Conservation (phyloP, 2,329 filamentous ascomycete genomes). For the Leptosphaerulina australis region DNA sequence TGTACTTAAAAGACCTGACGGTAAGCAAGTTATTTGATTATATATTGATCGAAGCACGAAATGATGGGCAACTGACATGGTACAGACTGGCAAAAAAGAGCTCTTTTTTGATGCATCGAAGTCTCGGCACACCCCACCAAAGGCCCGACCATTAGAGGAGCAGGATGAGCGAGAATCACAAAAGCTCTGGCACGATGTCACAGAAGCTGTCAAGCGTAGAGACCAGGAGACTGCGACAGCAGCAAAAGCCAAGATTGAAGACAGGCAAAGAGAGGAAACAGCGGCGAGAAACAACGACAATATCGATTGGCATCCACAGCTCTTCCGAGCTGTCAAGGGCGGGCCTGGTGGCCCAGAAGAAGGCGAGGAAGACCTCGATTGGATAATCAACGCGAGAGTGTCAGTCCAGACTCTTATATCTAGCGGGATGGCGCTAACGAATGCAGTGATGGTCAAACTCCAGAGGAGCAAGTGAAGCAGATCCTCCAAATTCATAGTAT, state of each 20-base stretch:
- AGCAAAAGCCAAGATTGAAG: slow-evolving; percentile 96
- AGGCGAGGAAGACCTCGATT: slow-evolving; percentile 88
- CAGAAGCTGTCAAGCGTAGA: slow-evolving; percentile 77
- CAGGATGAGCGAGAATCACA: slow-evolving; percentile 92
- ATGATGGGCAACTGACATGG: slow-evolving; percentile 6
- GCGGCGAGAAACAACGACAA: slow-evolving; percentile 77
- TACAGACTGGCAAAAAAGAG: slow-evolving; percentile 85
- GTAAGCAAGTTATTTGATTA: slow-evolving; percentile 55
- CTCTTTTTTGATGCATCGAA: slow-evolving; percentile 85
- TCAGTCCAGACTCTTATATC: slow-evolving; percentile 52
- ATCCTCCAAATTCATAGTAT: slow-evolving; percentile 87
- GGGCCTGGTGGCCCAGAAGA: slow-evolving; percentile 75
- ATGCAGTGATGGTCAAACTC: slow-evolving; percentile 62
- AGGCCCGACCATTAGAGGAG: slow-evolving; percentile 77
- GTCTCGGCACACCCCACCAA: slow-evolving; percentile 76
- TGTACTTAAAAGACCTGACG: slow-evolving; percentile 84
- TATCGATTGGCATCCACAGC: slow-evolving; percentile 83
- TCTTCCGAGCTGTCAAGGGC: slow-evolving; percentile 78
- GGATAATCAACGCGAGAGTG: slow-evolving; percentile 90
- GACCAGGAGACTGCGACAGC: slow-evolving; percentile 91
- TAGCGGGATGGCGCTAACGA: neutral
- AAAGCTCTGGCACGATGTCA: slow-evolving; percentile 81
- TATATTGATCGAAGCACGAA: neutral
- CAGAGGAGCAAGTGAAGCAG: slow-evolving; percentile 76
- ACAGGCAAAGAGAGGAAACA: slow-evolving; percentile 87